Conservation (phyloP, 2,329 filamentous ascomycete species). For the Exophiala mesophila region DNA sequence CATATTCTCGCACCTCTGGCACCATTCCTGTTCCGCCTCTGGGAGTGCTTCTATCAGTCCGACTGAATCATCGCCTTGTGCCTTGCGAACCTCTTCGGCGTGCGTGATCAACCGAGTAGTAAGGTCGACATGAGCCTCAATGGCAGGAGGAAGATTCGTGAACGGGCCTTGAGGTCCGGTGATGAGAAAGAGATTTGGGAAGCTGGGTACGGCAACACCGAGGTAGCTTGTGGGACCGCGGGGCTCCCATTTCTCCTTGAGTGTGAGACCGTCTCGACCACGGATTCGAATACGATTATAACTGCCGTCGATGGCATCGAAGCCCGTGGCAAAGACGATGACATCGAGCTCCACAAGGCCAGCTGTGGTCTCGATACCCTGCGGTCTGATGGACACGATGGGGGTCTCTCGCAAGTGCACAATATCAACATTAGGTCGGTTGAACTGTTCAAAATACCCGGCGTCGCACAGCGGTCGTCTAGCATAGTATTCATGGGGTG, state of each 20-base stretch:
- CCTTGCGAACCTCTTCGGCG: conserved; percentile 36
- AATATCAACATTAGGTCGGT: conserved; percentile 44
- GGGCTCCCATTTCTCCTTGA: conserved; percentile 33
- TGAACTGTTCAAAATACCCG: conserved; percentile 43
- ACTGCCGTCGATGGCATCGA: conserved; percentile 37
- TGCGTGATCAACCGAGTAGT: conserved; percentile 39
- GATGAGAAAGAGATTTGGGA: conserved; percentile 48
- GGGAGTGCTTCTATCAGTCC: conserved; percentile 45
- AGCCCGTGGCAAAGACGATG: conserved; percentile 41
- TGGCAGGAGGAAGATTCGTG: conserved; percentile 51
- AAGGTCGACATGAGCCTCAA: conserved; percentile 55
- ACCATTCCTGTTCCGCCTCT: conserved; percentile 48
- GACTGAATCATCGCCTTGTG: conserved; percentile 5
- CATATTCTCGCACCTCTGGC: conserved; percentile 38
- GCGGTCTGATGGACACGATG: conserved; percentile 37
- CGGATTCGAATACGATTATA: conserved; percentile 31
- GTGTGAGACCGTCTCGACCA: conserved; percentile 27
- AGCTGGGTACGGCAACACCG: conserved; percentile 38
- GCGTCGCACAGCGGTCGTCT: conserved; percentile 19
- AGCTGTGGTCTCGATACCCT: conserved; percentile 38
- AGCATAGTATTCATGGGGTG: conserved; percentile 17
- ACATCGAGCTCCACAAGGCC: conserved; percentile 38
- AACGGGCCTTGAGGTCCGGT: conserved; percentile 55
- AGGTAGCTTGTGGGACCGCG: conserved; percentile 33
- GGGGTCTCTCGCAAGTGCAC: conserved; percentile 41